phyloP scores from a whole-genome alignment of 2,329 filamentous ascomycete genomes.

The Penicillium sp. region DNA sequence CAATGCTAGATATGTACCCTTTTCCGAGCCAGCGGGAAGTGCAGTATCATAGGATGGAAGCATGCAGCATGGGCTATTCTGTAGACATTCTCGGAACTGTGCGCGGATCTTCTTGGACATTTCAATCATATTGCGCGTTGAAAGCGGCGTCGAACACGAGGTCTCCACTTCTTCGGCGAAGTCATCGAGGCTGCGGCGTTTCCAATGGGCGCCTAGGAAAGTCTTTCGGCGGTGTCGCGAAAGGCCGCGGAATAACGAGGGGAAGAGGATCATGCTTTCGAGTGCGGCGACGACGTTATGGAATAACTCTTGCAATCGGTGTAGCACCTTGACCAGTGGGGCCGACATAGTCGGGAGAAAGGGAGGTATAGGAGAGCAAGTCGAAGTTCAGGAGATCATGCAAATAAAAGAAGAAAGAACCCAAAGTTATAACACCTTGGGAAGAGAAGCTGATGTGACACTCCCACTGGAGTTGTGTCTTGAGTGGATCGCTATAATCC shows the following conservation, averaged over 20 bases:
- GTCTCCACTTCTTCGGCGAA: conserved; percentile 41
- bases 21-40: conserved; percentile 58
- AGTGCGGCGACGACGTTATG: conserved; percentile 40
- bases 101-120: conserved; percentile 47
- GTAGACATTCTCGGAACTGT: conserved; percentile 56
- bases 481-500: conserved; percentile 17
- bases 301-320: conserved; percentile 43
- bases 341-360: conserved; percentile 31
- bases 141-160: conserved; percentile 38
- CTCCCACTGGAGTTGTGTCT: conserved; percentile 25
- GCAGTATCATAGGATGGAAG: conserved; percentile 63
- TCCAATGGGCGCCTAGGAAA: conserved; percentile 36
- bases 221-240: conserved; percentile 32
- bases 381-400: conserved; percentile 13
- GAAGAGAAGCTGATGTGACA: conserved; percentile 18
- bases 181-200: conserved; percentile 38
- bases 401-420: conserved; percentile 16
- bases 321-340: conserved; percentile 40
- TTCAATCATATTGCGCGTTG: conserved; percentile 37
- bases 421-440: conserved; percentile 12
- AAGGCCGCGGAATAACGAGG: conserved; percentile 37
- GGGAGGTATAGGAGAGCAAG: conserved; percentile 11
- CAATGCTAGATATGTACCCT: conserved; percentile 59
- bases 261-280: conserved; percentile 43
- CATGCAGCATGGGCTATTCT: conserved; percentile 60